Conservation (phyloP, 768 basidiomycete genomes). For the Hygrophorus pudorinus region DNA sequence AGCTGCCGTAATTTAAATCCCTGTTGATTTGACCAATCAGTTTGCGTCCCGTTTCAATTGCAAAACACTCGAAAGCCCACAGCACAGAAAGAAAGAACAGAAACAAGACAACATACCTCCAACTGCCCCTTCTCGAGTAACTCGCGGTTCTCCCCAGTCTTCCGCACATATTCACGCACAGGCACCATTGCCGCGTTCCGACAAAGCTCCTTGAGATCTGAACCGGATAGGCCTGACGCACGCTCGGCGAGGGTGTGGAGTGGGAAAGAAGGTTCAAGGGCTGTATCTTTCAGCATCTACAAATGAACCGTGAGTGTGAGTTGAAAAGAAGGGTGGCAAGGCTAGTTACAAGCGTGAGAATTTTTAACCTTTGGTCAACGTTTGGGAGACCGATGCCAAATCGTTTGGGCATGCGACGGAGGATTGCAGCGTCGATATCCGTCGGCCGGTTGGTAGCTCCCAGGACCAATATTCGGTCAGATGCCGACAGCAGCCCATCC, state of each 20-base stretch:
- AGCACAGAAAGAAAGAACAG: too few relatives aligned
- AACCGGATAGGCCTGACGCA: conserved; percentile 75
- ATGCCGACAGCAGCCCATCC: conserved; percentile 84
- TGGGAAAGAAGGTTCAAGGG: conserved; percentile 51
- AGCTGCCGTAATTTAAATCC: too few relatives aligned
- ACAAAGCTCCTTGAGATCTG: conserved; percentile 87
- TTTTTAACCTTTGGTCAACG: conserved; percentile 68
- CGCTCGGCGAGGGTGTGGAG: conserved; percentile 52
- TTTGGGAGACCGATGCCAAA: conserved; percentile 82
- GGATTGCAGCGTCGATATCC: conserved; percentile 80
- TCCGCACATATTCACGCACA: conserved; percentile 73
- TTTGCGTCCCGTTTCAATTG: too few relatives aligned
- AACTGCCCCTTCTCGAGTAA: conserved; percentile 40
- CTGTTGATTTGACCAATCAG: too few relatives aligned
- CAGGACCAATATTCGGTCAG: conserved; percentile 79
- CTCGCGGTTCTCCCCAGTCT: conserved; percentile 30
- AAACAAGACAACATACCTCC: conserved; percentile 21
- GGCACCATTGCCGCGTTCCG: conserved; percentile 91
- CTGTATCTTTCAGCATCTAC: conserved; percentile 81
- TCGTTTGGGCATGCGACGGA: conserved; percentile 97
- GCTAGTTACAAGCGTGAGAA: conserved; percentile 59
- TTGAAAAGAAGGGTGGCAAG: conserved; percentile 1
- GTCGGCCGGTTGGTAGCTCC: conserved; percentile 94
- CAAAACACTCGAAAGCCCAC: too few relatives aligned
- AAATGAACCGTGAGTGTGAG: too few relatives aligned